These are phyloP conservation scores for Plasmodium sp. DNA, from an alignment of 169 alveolate genomes.

Conservation along the genomic window DNA sequence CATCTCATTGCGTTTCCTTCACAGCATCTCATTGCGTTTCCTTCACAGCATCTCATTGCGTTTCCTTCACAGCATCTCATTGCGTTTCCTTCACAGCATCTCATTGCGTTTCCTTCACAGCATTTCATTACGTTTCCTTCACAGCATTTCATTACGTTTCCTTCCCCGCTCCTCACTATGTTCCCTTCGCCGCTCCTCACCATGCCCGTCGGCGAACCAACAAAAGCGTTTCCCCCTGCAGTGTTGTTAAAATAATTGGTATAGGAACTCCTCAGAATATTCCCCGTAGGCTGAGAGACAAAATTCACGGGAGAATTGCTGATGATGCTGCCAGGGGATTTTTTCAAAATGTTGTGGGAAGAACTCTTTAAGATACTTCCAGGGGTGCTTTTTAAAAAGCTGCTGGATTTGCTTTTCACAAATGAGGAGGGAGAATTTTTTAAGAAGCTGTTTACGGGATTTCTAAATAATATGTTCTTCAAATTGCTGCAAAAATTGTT, in stretches of 20 bases:
- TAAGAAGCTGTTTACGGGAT: neutral
- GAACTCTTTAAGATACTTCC: neutral
- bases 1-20: too few species aligned
- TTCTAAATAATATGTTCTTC: constrained; percentile 9
- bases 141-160: too few species aligned
- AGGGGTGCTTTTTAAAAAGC: neutral
- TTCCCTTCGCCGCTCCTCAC: neutral
- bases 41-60: too few species aligned
- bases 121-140: too few species aligned
- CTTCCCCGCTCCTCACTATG: neutral
- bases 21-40: too few species aligned
- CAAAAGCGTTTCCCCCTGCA: neutral
- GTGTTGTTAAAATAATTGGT: neutral
- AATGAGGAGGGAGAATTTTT: neutral
- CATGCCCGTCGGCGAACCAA: neutral
- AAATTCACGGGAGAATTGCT: neutral
- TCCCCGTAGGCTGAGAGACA: neutral
- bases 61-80: too few species aligned
- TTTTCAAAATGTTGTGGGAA: constrained; percentile 1
- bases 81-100: too few species aligned
- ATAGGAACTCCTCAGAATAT: neutral
- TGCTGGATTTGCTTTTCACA: constrained; percentile 5
- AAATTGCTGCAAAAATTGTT: neutral
- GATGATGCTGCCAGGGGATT: neutral
- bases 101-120: too few species aligned